Percentiles rank a stretch among this genome's conserved stretches.
These are phyloP conservation scores for Teratosphaeria destructans DNA, from an alignment of 2,329 filamentous ascomycete genomes.

Conservation along the genomic window DNA sequence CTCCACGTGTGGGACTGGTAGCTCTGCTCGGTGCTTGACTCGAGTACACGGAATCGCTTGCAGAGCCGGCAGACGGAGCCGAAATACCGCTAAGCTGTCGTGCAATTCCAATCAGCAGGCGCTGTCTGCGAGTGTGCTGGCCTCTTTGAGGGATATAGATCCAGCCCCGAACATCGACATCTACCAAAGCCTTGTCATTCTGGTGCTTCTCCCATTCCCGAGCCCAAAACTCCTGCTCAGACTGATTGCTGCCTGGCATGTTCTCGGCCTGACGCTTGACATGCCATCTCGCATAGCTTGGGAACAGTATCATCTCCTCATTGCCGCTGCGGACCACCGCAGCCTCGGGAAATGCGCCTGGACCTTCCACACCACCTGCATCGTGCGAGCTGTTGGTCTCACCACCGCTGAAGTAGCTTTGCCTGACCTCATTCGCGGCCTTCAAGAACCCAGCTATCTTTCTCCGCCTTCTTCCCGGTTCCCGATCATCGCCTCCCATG, in stretches of 20 bases:
- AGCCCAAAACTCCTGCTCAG: conserved; percentile 55
- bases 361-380: conserved; percentile 12
- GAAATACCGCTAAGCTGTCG: conserved; percentile 81
- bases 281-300: conserved; percentile 78
- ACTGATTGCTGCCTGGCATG: conserved; percentile 5
- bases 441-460: conserved; percentile 66
- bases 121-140: conserved; percentile 76
- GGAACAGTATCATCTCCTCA: conserved; percentile 91
- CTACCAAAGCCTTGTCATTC: conserved; percentile 74
- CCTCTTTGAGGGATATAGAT: conserved; percentile 78
- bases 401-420: conserved; percentile 43
- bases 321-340: conserved; percentile 69
- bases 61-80: conserved; percentile 39
- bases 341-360: conserved; percentile 70
- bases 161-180: conserved; percentile 94
- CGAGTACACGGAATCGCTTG: neutral
- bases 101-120: conserved; percentile 76
- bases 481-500: conserved; percentile 24
- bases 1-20: conserved; percentile 28
- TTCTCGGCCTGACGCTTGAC: conserved; percentile 34
- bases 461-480: conserved; percentile 63
- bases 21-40: conserved; percentile 29
- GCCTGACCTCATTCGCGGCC: conserved; percentile 60
- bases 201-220: conserved; percentile 70
- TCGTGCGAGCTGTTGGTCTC: conserved; percentile 23